These are phyloP conservation scores for Colletotrichum noveboracense DNA, from an alignment of 2,329 filamentous ascomycete species.

Conservation along the genomic window DNA sequence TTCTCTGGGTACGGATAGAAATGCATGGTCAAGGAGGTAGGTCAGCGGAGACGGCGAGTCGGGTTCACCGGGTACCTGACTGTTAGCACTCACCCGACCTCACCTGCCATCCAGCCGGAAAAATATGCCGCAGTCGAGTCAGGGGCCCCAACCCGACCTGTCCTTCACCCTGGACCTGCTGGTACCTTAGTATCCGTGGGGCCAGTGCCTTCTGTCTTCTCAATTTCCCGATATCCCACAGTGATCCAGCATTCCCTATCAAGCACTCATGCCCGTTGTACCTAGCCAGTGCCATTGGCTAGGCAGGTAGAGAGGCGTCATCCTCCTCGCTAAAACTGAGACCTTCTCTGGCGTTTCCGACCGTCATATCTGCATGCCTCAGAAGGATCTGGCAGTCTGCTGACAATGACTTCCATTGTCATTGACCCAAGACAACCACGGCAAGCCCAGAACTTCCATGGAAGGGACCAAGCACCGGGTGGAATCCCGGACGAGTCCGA, in stretches of 20 bases:
- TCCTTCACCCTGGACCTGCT: not conserved
- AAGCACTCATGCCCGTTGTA: not conserved
- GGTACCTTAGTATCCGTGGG: not conserved
- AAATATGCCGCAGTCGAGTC: conserved; percentile 7
- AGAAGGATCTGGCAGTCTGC: not conserved
- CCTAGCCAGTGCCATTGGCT: not conserved
- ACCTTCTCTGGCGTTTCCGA: not conserved
- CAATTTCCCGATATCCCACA: not conserved
- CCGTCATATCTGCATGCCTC: not conserved
- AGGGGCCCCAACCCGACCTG: not conserved
- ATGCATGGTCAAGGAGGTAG: not conserved
- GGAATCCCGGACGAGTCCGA: not conserved
- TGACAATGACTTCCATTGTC: not conserved
- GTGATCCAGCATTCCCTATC: not conserved
- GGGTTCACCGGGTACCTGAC: not conserved
- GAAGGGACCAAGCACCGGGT: not conserved
- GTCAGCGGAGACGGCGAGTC: not conserved
- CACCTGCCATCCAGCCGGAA: not conserved
- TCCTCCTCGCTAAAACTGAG: not conserved
- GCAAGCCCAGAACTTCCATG: not conserved
- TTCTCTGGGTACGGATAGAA: not conserved
- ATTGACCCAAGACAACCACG: not conserved
- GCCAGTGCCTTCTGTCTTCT: not conserved
- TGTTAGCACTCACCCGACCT: not conserved
- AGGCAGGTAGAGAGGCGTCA: not conserved